These are phyloP conservation scores for Neonectria punicea DNA, from an alignment of 2,329 filamentous ascomycete genomes.

Conservation along the genomic window DNA sequence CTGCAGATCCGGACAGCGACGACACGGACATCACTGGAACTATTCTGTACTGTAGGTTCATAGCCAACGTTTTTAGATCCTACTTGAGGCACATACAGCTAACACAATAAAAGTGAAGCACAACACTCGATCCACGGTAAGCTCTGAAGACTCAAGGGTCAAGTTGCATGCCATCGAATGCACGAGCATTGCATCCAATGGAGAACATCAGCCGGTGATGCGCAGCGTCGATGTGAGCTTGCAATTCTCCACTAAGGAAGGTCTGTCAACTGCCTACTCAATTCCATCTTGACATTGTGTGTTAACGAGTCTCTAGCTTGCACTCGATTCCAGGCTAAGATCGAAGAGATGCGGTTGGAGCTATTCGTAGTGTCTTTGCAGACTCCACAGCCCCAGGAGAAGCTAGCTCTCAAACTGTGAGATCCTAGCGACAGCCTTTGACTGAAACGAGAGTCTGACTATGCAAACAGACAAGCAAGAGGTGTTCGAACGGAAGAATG, in stretches of 20 bases:
- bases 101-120: not conserved
- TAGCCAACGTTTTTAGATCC: too few species aligned
- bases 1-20: too few species aligned
- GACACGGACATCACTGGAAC: too few species aligned
- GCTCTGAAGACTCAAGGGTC: not conserved
- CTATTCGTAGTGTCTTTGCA: not conserved
- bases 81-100: too few species aligned
- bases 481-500: not conserved
- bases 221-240: not conserved
- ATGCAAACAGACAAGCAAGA: not conserved
- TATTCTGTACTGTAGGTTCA: too few species aligned
- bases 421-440: not conserved
- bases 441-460: not conserved
- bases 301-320: not conserved
- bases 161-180: not conserved
- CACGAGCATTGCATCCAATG: not conserved
- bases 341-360: not conserved
- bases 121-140: not conserved
- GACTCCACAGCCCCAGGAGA: not conserved
- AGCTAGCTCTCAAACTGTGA: not conserved
- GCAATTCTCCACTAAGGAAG: not conserved
- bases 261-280: not conserved
- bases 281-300: not conserved
- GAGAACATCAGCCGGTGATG: not conserved
- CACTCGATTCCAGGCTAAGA: not conserved